phyloP scores from a whole-genome alignment of 1,139 yeast species.

The Maudiozyma humilis region DNA sequence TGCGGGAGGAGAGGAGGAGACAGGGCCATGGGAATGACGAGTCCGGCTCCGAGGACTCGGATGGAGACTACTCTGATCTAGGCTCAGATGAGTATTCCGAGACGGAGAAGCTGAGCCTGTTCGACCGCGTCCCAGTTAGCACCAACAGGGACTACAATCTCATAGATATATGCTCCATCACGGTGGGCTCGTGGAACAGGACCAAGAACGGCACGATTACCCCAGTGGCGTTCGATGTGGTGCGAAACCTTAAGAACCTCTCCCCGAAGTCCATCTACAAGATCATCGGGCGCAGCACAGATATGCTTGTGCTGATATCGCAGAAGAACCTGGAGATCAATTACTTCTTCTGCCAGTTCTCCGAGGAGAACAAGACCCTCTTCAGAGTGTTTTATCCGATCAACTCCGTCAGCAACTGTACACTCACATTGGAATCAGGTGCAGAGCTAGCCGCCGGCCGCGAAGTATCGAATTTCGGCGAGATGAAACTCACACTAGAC shows the following conservation, averaged over 20 bases:
- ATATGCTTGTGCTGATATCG: constrained; percentile 56
- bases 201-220: constrained; percentile 53
- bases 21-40: constrained; percentile 7
- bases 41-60: constrained; percentile 4
- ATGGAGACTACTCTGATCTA: constrained; percentile 5
- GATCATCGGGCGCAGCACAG: constrained; percentile 56
- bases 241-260: constrained; percentile 45
- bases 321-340: constrained; percentile 63
- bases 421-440: constrained; percentile 31
- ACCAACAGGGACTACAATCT: constrained; percentile 61
- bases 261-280: constrained; percentile 58
- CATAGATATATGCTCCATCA: constrained; percentile 55
- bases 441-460: constrained; percentile 11
- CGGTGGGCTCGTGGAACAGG: constrained; percentile 76
- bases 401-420: constrained; percentile 33
- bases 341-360: constrained; percentile 63
- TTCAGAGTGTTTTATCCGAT: constrained; percentile 65
- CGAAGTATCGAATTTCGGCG: constrained; percentile 35
- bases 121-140: constrained; percentile 42
- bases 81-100: constrained; percentile 2
- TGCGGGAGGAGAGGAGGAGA: neutral
- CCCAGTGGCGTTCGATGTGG: constrained; percentile 32
- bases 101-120: constrained; percentile 13
- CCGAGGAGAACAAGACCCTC: constrained; percentile 56
- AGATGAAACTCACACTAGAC: constrained; percentile 43